phyloP scores from a whole-genome alignment of 2,329 filamentous ascomycete species.

The Xylariomycetidae sp. region DNA sequence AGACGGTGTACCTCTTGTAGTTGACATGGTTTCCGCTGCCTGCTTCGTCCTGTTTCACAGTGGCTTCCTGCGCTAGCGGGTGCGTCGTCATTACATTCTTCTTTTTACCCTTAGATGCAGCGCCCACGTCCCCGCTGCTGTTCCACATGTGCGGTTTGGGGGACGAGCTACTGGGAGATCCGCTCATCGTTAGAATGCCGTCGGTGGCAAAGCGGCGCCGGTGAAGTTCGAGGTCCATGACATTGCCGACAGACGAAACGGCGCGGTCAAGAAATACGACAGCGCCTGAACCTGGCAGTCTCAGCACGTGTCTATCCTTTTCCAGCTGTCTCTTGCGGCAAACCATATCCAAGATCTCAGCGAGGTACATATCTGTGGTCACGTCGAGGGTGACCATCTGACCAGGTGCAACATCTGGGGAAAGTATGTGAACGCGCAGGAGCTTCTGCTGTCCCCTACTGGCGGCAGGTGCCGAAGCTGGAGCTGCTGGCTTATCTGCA shows the following conservation, averaged over 20 bases:
- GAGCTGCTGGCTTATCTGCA: slow-evolving; percentile 52
- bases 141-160: slow-evolving; percentile 60
- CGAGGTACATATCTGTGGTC: slow-evolving; percentile 78
- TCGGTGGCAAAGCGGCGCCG: slow-evolving; percentile 72
- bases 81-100: slow-evolving; percentile 55
- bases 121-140: slow-evolving; percentile 41
- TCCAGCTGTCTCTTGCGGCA: slow-evolving; percentile 75
- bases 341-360: slow-evolving; percentile 73
- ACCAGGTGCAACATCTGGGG: slow-evolving; percentile 65
- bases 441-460: slow-evolving; percentile 64
- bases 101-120: no score
- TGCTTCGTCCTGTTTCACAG: slow-evolving; percentile 55
- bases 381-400: slow-evolving; percentile 70
- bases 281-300: slow-evolving; percentile 68
- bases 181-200: slow-evolving; percentile 62
- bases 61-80: slow-evolving; percentile 61
- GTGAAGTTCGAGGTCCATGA: slow-evolving; percentile 70
- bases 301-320: slow-evolving; percentile 74
- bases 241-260: slow-evolving; percentile 72
- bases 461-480: slow-evolving; percentile 37
- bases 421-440: slow-evolving; percentile 66
- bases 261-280: slow-evolving; percentile 73
- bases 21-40: slow-evolving; percentile 46
- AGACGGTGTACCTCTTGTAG: slow-evolving; percentile 75
- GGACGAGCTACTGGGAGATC: slow-evolving; percentile 65